Base-by-base conservation (phyloP, 2,329 filamentous ascomycete species). In the Fusarium proliferatum region DNA sequence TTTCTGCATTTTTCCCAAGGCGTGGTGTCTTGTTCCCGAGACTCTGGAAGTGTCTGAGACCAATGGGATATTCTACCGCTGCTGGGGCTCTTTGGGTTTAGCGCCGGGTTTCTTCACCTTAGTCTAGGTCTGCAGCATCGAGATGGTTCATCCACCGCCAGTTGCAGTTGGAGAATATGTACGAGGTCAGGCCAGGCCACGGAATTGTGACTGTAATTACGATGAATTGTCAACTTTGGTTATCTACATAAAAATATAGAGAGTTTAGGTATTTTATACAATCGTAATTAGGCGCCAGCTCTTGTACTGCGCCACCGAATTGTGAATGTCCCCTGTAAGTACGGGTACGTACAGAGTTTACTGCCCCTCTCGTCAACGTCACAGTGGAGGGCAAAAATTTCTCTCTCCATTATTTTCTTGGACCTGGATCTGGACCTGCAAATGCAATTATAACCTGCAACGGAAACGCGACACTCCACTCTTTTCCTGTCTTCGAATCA, bases 291-390 rank as follows among this genome's bases (percentile, higher is more conserved):
- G 53, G 58, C 48, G 52, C 46, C 30, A 16, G 26, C 26, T 43
- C 15, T 7, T 42, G 6, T 41, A 42, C 69, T 75, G 69, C 61
- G 71, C 64, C 71, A 69, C 58, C 52, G 23, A 39, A 42, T 61
- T 51, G n/a, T 39, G 26, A 39, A 28, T 17, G 4, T 26, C 46
- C 65, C 62, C 28, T 58, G 63, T 41, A 55, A 61, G 45, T 46
- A 53, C 30, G 16, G 8, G 42, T 60, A 60, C 43, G 57, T 60
- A 60, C 6, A 15, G 30, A 41, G 49, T 60, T 51, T 6, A 64
- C 48, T 69, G 71, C 69, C 69, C 74, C 72, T 72, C 70, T 61
- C 65, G 66, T 74, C 71, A 78, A 78, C 76, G 76, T 78, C 76
- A 78, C 76, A 73, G 67, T 70, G 67, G 67, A 69, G 69, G 73